phyloP scores from a whole-genome alignment of 768 basidiomycete genomes.

The Lactarius hatsudake region DNA sequence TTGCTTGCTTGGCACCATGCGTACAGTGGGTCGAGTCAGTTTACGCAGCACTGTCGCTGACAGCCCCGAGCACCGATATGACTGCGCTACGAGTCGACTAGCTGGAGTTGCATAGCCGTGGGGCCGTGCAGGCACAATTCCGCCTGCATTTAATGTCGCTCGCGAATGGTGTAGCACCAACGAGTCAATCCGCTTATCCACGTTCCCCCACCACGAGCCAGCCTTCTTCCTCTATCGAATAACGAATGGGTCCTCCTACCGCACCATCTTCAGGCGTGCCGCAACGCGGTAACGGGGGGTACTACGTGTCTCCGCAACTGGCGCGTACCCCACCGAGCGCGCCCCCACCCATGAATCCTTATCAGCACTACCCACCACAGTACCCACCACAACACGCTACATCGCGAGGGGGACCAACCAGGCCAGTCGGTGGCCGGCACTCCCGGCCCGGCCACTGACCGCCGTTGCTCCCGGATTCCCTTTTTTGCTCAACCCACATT shows the following conservation, averaged over 20 bases:
- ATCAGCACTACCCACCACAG: background rate
- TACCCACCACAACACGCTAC: background rate
- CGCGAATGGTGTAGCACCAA: background rate
- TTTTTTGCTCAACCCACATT: background rate
- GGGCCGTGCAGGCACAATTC: background rate
- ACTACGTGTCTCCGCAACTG: constrained; percentile 3
- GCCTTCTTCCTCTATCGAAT: background rate
- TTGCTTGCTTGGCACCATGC: background rate
- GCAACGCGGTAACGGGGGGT: constrained; percentile 5
- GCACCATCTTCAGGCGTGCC: constrained; percentile 17
- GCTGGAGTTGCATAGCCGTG: background rate
- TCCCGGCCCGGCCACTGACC: constrained; percentile 7
- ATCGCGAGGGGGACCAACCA: background rate
- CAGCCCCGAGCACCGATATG: background rate
- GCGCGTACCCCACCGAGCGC: background rate
- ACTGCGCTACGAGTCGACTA: background rate
- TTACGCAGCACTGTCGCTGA: background rate
- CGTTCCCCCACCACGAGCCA: background rate
- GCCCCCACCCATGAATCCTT: background rate
- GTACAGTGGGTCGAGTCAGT: constrained; percentile 14
- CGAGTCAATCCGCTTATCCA: constrained; percentile 2
- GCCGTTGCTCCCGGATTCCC: background rate
- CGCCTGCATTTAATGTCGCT: background rate
- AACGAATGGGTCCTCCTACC: constrained; percentile 14
- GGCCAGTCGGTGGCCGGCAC: background rate